Evolutionary conservation across 306 rosid species (phyloP).

Genomic region (Rubus parviflorus): DNA sequence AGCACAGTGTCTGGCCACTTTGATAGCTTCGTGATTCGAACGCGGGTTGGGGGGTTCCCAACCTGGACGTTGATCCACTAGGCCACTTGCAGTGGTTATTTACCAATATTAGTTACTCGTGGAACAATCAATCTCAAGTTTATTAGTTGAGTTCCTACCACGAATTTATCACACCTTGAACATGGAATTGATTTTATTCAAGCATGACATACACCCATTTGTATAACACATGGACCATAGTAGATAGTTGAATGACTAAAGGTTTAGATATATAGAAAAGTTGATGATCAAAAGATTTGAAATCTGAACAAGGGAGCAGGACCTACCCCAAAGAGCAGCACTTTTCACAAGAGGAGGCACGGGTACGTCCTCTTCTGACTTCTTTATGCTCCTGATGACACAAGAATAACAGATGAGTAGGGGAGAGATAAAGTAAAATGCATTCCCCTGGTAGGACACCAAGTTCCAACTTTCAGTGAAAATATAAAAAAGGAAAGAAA

Average conservation of each 20-base stretch:
- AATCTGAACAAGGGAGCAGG: background rate
- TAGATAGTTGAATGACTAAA: background rate
- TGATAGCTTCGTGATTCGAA: no score
- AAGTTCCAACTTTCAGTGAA: background rate
- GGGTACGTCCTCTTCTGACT: slow-evolving; percentile 84
- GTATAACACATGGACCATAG: background rate
- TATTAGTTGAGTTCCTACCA: background rate
- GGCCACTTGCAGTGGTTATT: no score
- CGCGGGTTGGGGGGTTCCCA: no score
- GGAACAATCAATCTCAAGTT: background rate
- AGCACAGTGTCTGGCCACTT: no score
- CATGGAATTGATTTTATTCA: background rate
- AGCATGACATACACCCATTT: background rate
- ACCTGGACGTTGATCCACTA: no score
- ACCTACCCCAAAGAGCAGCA: slow-evolving; percentile 63
- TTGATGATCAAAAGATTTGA: background rate
- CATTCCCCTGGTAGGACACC: background rate
- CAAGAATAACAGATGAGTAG: slow-evolving; percentile 18
- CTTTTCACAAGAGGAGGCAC: slow-evolving; percentile 91
- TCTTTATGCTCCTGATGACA: slow-evolving; percentile 66
- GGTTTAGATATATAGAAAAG: background rate
- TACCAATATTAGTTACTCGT: background rate
- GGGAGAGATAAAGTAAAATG: background rate
- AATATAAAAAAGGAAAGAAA: background rate
- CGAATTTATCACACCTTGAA: background rate